Base-by-base conservation (phyloP, 805 yeast species). In the Zygotorulaspora danielsina region DNA sequence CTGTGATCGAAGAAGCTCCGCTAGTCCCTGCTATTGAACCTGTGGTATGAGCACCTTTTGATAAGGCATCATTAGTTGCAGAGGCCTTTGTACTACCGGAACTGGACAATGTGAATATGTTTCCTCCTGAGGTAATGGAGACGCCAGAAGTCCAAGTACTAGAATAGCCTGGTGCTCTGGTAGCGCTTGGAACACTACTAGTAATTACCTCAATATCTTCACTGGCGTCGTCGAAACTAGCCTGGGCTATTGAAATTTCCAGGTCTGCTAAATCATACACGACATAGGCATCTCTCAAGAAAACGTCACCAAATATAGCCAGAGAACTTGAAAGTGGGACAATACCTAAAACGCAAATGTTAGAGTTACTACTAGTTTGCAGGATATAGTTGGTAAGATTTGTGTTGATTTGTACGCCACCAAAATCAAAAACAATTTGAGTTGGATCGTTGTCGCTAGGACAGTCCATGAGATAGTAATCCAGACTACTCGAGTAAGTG, bases 231-330 rank as follows among this genome's bases (percentile, higher is more conserved):
- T 46, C 41, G 34, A 45, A 55, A 19, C 48, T 50, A 11, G 71
- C 73, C 53, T 72, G 75, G 16, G 79, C 84, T 54, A 82, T 49
- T 3, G 84, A 76, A 26, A 82, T 65, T 50, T 75, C 69, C 33
- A 61, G 62, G 52, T 72, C 72, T 21, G 78, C 84, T 36, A 79
- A 61, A 57, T 83, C 82, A 58, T 73, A 79, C 11, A 79, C 85
- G 19, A 78, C 69, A 57, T 80, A 82, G 2, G 81, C 79, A 41
- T 74, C 69, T 36, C 78, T 65, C 46, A 79, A 63, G 50, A 79
- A 70, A 45, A 70, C 67, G 54, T 77, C 83, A 34, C 84, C 85
- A 29, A 79, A 61, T 33, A 76, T 64, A 6, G 70, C 53, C 4
- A 36, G 31, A 11, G 41, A 41, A 4, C 55, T 46, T 19, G 61